Percentiles rank a stretch among this genome's conserved stretches.
phyloP scores from a whole-genome alignment of 768 basidiomycete species.

The Psilocybe azurescens region DNA sequence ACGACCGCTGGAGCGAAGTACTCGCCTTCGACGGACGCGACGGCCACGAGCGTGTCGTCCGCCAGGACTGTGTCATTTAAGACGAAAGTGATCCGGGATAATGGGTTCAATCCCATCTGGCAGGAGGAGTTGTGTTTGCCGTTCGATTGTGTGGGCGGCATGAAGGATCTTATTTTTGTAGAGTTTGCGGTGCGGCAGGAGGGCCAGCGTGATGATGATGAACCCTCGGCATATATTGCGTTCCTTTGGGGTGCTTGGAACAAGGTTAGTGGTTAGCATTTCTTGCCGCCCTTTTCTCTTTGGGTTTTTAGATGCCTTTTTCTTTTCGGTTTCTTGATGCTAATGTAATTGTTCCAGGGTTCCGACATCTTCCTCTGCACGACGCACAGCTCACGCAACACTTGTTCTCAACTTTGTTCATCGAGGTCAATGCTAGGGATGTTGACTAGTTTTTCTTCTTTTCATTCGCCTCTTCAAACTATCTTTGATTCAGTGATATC shows the following conservation, averaged over 20 bases:
- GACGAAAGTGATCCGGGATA: constrained; percentile 76
- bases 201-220: constrained; percentile 56
- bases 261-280: constrained; percentile 55
- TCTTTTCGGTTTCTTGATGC: background rate
- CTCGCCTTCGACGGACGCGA: constrained; percentile 27
- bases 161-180: constrained; percentile 87
- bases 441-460: constrained; percentile 9
- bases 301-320: constrained; percentile 4
- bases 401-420: constrained; percentile 93
- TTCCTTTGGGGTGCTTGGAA: constrained; percentile 74
- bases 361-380: constrained; percentile 91
- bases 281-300: too few relatives aligned
- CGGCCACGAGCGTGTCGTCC: constrained; percentile 31
- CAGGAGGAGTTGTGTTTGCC: constrained; percentile 69
- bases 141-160: constrained; percentile 73
- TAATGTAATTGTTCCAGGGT: too few relatives aligned
- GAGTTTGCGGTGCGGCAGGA: constrained; percentile 77
- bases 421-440: constrained; percentile 59
- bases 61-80: constrained; percentile 55
- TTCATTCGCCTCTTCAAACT: background rate
- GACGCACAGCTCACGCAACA: constrained; percentile 89
- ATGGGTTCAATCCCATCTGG: constrained; percentile 95
- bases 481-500: background rate
- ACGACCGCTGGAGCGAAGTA: constrained; percentile 19
- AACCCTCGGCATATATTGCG: constrained; percentile 81